Base-by-base conservation (phyloP, 2,329 filamentous ascomycete genomes). In the Colletotrichum cordylinicola region DNA sequence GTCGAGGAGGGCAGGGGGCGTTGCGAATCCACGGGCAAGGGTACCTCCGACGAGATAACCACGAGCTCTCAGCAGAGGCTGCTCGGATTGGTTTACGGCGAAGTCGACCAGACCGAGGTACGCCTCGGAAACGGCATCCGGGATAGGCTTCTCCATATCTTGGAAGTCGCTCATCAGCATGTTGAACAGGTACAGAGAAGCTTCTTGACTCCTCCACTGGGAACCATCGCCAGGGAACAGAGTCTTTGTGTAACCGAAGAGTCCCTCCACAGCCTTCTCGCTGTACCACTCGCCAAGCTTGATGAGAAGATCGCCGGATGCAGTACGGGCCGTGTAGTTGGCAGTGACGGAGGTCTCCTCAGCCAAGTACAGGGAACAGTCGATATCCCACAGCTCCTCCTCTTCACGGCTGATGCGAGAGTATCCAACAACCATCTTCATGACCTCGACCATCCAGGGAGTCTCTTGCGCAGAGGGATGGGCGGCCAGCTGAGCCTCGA, bases 271-370 rank as follows among this genome's bases (percentile, higher is more conserved):
- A 1, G 95, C 93, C 68, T 91, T 92, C 70, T 91, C 89, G 79
- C 93, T 92, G 70, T 98, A 90, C 96, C 96, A 98, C 83, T 98
- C 96, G 64, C 95, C 95, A 75, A 98, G 89, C 86, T 98, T 98
- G 85, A 98, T 96, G 33, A 98, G 90, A 65, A 99, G 88, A 83
- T 98, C 97, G 65, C 96, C 96, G 78, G 95, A 97, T 55, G 96
- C 97, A 21, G 95, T 98, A 79, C 97, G 93, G 16, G 97, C 95
- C 0, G 97, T 98, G 86, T 98, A 99, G 84, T 98, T 98, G 37
- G 96, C 95, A 15, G 96, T 98, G 21, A 98, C 94, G 3, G 96
- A 96, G 3, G 95, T 96, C 86, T 98, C 96, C 84, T 99, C 97
- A 1, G 96, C 96, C 62, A 99, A 89, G 85, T 98, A 99, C 3